Evolutionary conservation across 139 green algal species (phyloP), one percentile per base, ranked within the genome.

Genomic region (Edaphochlamys debaryana): DNA sequence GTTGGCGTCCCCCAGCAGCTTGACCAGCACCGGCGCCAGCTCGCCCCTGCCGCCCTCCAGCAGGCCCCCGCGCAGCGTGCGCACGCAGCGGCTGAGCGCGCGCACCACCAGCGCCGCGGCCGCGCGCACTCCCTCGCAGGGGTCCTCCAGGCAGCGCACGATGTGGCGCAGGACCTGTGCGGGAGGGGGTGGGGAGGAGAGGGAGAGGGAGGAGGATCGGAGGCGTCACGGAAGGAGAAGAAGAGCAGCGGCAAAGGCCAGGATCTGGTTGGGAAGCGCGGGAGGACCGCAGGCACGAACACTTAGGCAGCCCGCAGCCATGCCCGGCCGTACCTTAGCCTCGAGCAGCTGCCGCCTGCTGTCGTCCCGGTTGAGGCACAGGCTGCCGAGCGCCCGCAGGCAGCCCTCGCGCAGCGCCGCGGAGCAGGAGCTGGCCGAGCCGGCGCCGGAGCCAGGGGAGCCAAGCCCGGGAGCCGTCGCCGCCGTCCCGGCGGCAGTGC

Each of bases 81-180:
- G 67, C 9, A 95, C 92, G 73, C 86, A 94, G 42, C 94, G 88
- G 13, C 87, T 94, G 63, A 98, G 89, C 58, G 90, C 95, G 25
- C 88, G 86, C 62, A 98, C 80, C 69, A 92, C 96, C 25, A 85
- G 41, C 72, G 94, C 97, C 0, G 94, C 95, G 22, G 93, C 95
- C 1, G 80, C 87, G 2, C 94, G 82, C 38, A 96, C 81, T 22
- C 75, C 87, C 30, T 63, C 52, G 4, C 34, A 23, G 7, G 68
- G 38, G 69, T 94, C 82, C 32, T 88, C 82, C 75, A 97, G 78
- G 40, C 56, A 68, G 0, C 45, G 42, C 36, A 94, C 68, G n/a
- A 97, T 91, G 32, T 89, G 80, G 2, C 69, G 78, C 56, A 96
- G 67, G 56, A 92, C 92, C 69, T 84, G 54, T 2, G 45, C 11